These are phyloP conservation scores for Schoenoplectus tabernaemontani DNA, from an alignment of 202 grass and related monocot genomes.

Conservation along the genomic window DNA sequence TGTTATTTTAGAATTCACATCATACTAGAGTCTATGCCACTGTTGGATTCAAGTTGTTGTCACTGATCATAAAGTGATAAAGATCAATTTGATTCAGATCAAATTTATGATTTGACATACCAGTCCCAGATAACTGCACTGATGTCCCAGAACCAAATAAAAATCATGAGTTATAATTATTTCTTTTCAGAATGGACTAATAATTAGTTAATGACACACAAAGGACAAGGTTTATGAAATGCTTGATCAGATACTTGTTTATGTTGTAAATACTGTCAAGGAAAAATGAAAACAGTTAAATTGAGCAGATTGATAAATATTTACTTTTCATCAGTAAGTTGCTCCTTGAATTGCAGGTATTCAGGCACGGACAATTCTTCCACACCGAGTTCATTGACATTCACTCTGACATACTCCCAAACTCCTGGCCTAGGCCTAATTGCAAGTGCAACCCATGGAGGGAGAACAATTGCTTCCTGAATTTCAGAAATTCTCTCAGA, in stretches of 20 bases:
- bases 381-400: slow-evolving; percentile 81
- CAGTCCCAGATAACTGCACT: neutral
- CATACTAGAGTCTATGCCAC: neutral
- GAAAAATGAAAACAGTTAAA: slow-evolving; percentile 13
- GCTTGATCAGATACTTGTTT: neutral
- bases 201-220: no score
- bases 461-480: slow-evolving; percentile 83
- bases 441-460: slow-evolving; percentile 85
- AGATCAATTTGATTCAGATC: neutral
- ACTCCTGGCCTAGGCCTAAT: slow-evolving; percentile 94
- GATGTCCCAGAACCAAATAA: no score
- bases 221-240: neutral
- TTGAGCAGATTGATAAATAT: neutral
- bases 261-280: neutral
- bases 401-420: slow-evolving; percentile 94
- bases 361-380: slow-evolving; percentile 84
- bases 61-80: neutral
- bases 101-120: neutral
- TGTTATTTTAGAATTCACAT: neutral
- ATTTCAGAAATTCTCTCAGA: slow-evolving; percentile 17
- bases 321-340: slow-evolving; percentile 77
- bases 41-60: neutral
- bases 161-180: no score
- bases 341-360: slow-evolving; percentile 99
- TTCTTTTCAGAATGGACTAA: no score